Conservation (phyloP, 805 yeast species). For the Candida wancherniae region DNA sequence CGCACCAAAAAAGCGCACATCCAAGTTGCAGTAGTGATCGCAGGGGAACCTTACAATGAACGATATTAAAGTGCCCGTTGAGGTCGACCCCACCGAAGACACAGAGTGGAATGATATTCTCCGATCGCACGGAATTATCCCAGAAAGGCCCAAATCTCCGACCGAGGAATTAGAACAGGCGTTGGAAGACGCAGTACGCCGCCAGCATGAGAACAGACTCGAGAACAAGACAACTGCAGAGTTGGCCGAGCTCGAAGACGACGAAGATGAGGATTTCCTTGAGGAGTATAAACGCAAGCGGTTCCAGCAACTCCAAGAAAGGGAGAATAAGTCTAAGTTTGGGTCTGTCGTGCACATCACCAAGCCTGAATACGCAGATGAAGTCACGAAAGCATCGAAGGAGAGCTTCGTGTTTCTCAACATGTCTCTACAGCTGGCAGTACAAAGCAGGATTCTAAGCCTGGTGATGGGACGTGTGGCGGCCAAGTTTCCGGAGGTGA, state of each 20-base stretch:
- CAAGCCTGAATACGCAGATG: slow-evolving; percentile 83
- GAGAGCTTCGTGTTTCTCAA: slow-evolving; percentile 66
- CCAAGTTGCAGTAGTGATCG: too few species aligned
- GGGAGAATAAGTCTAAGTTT: slow-evolving; percentile 54
- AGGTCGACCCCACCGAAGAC: slow-evolving; percentile 93
- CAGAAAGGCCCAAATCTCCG: slow-evolving; percentile 86
- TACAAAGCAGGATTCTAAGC: slow-evolving; percentile 70
- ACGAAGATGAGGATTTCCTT: slow-evolving; percentile 88
- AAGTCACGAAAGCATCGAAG: slow-evolving; percentile 78
- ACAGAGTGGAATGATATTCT: slow-evolving; percentile 98
- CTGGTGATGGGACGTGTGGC: slow-evolving; percentile 59
- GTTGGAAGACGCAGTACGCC: slow-evolving; percentile 70
- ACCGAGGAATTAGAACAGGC: slow-evolving; percentile 84
- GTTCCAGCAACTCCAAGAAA: slow-evolving; percentile 62
- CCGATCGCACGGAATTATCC: slow-evolving; percentile 85
- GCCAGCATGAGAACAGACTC: slow-evolving; percentile 77
- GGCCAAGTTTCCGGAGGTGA: slow-evolving; percentile 67
- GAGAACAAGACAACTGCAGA: slow-evolving; percentile 76
- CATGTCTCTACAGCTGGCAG: slow-evolving; percentile 59
- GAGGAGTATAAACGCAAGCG: slow-evolving; percentile 73
- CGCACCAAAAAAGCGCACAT: too few species aligned
- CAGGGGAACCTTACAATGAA: slow-evolving; percentile 11
- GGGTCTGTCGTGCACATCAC: slow-evolving; percentile 76
- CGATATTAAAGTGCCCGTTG: slow-evolving; percentile 67
- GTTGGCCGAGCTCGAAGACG: slow-evolving; percentile 83